Evolutionary conservation across 2,329 filamentous ascomycete species (phyloP).

Genomic region (Cytospora chrysosperma): DNA sequence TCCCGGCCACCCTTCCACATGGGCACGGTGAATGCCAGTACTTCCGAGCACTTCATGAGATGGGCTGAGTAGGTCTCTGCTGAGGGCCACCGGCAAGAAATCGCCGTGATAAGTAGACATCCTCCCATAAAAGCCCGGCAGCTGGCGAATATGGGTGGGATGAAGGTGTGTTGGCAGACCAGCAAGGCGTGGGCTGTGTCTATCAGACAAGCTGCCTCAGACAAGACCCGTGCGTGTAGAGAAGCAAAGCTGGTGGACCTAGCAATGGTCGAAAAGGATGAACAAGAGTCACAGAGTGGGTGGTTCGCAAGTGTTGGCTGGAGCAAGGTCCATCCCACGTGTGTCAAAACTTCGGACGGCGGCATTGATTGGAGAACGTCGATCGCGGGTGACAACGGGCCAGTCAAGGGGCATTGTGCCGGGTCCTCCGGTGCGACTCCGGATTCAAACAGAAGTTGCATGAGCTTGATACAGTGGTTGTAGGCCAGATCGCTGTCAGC

Average conservation of each 20-base stretch:
- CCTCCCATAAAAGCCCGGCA: slow-evolving; percentile 12
- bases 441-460: slow-evolving; percentile 10
- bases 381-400: background rate
- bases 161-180: background rate
- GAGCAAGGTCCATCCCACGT: slow-evolving; percentile 7
- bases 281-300: slow-evolving; percentile 1
- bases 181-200: slow-evolving; percentile 9
- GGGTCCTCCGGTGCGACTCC: background rate
- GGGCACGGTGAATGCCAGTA: slow-evolving; percentile 13
- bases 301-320: slow-evolving; percentile 9
- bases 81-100: slow-evolving; percentile 1
- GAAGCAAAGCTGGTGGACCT: background rate
- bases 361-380: slow-evolving; percentile 13
- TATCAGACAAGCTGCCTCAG: slow-evolving; percentile 5
- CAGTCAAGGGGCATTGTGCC: background rate
- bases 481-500: slow-evolving; percentile 4
- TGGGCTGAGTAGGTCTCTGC: background rate
- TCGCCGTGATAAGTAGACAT: slow-evolving; percentile 6
- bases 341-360: slow-evolving; percentile 8
- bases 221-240: slow-evolving; percentile 9
- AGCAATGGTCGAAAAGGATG: slow-evolving; percentile 7
- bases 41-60: slow-evolving; percentile 17
- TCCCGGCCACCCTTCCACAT: slow-evolving; percentile 13
- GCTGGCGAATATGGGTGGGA: slow-evolving; percentile 10
- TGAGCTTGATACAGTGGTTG: slow-evolving; percentile 11